These are phyloP conservation scores for Hypoxylon fragiforme DNA, from an alignment of 495 filamentous ascomycete genomes.

Conservation along the genomic window DNA sequence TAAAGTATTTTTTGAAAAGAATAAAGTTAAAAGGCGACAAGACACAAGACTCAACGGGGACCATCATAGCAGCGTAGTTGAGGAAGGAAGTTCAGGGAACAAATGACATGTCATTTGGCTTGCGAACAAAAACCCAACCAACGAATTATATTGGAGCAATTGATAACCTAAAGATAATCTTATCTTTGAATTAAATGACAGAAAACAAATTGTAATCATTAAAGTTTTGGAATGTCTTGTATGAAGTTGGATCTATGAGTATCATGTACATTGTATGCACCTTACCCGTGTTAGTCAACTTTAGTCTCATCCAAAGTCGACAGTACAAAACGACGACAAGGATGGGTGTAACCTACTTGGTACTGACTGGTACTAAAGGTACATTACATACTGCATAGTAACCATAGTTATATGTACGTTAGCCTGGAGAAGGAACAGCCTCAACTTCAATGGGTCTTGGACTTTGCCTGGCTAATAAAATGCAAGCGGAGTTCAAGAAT, in stretches of 20 bases:
- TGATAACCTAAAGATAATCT: constrained; percentile 40
- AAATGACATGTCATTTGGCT: constrained; percentile 38
- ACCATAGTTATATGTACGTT: too few relatives aligned
- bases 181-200: constrained; percentile 39
- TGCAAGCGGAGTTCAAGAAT: too few relatives aligned
- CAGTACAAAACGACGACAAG: constrained; percentile 19
- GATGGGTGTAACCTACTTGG: too few relatives aligned
- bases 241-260: constrained; percentile 30
- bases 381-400: too few relatives aligned
- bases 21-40: too few relatives aligned
- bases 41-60: too few relatives aligned
- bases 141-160: constrained; percentile 37
- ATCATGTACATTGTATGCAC: constrained; percentile 15
- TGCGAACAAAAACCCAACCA: constrained; percentile 25
- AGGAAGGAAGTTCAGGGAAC: constrained; percentile 11
- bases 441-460: constrained; percentile 21
- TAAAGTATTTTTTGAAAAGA: too few relatives aligned
- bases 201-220: constrained; percentile 31
- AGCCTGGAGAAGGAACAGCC: constrained; percentile 30
- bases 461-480: constrained; percentile 9
- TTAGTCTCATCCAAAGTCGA: constrained; percentile 9
- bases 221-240: constrained; percentile 24
- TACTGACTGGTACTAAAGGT: too few relatives aligned
- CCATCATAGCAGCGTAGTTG: too few relatives aligned
- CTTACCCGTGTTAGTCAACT: constrained; percentile 20